Evolutionary conservation across 2,329 filamentous ascomycete genomes (phyloP), one percentile per base, ranked within the genome.

Genomic region (Pseudocercospora fuligena): DNA sequence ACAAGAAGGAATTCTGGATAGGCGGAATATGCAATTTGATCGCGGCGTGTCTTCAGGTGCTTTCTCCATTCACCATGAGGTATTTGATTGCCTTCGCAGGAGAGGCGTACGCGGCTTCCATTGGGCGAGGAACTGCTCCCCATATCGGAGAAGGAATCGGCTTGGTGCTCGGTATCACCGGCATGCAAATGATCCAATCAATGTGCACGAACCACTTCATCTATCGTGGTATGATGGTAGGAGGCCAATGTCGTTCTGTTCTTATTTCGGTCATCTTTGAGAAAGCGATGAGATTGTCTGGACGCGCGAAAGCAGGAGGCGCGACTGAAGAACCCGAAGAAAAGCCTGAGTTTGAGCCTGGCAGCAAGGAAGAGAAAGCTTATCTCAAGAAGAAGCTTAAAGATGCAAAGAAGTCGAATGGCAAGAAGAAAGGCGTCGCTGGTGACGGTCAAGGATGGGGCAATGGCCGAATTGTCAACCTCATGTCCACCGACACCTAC

Each of bases 401-500:
- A 23, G 65, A 66, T 80, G 75, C 70, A 80, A 74, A 77, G 80
- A 82, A 14, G 65, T 78, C 76, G 12, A 80, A 81, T 23, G 75
- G 76, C 43, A 79, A 82, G 67, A 79, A 73, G 12, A 79, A 82
- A 2, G 87, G 85, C 2, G 81, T 90, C 21, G 80, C 86, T 11
- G 88, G 88, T 3, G 91, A 95, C 73, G 92, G 90, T 2, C 84
- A 88, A 23, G 95, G 94, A 25, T 98, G 94, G 94, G 90, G 90
- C 65, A 98, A 97, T 74, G 95, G 95, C 23, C 89, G 93, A 69
- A 92, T 98, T 61, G 89, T 95, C 76, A 97, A 96, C 72, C 77
- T 98, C 72, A 97, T 98, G 94, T 94, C 92, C 68, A 93, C 95
- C 53, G 94, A 98, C 77, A 96, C 94, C 0, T 96, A 97, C 79